Conservation (phyloP, 495 filamentous ascomycete genomes). For the Xeromyces bisporus region DNA sequence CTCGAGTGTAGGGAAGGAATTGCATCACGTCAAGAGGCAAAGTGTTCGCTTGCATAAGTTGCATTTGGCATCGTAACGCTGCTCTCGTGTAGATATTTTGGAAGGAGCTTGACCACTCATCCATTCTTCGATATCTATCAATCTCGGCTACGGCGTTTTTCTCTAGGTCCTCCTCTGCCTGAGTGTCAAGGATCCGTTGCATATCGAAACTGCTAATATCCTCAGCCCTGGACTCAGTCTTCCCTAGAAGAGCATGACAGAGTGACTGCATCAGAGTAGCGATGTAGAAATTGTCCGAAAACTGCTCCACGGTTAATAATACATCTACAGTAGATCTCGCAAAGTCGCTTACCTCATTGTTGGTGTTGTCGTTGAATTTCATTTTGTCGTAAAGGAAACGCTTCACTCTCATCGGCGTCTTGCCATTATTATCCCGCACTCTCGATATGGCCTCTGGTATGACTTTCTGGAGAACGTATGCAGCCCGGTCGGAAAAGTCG, state of each 20-base stretch:
- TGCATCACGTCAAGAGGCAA: slow-evolving; percentile 43
- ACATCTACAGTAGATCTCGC: not conserved
- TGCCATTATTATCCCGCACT: slow-evolving; percentile 57
- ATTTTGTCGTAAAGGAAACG: slow-evolving; percentile 74
- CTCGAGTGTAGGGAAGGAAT: slow-evolving; percentile 65
- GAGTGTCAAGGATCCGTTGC: slow-evolving; percentile 32
- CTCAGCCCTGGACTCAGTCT: slow-evolving; percentile 20
- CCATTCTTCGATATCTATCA: slow-evolving; percentile 76
- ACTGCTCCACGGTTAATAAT: slow-evolving; percentile 21
- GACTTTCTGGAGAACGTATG: slow-evolving; percentile 65
- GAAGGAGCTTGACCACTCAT: slow-evolving; percentile 83
- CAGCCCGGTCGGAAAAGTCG: slow-evolving; percentile 69
- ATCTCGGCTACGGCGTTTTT: slow-evolving; percentile 65
- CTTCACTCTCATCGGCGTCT: slow-evolving; percentile 57
- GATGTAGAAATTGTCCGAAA: slow-evolving; percentile 76
- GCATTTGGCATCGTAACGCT: slow-evolving; percentile 60
- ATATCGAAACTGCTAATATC: slow-evolving; percentile 31
- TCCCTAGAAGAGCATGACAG: slow-evolving; percentile 54
- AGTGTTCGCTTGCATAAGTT: slow-evolving; percentile 53
- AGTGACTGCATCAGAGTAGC: slow-evolving; percentile 65
- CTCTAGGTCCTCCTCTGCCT: slow-evolving; percentile 46
- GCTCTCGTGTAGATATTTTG: slow-evolving; percentile 80
- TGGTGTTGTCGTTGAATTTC: slow-evolving; percentile 81
- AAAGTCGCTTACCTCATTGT: slow-evolving; percentile 42
- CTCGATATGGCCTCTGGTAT: slow-evolving; percentile 66